Conservation (phyloP, 495 filamentous ascomycete species). For the Articulospora tetracladia region DNA sequence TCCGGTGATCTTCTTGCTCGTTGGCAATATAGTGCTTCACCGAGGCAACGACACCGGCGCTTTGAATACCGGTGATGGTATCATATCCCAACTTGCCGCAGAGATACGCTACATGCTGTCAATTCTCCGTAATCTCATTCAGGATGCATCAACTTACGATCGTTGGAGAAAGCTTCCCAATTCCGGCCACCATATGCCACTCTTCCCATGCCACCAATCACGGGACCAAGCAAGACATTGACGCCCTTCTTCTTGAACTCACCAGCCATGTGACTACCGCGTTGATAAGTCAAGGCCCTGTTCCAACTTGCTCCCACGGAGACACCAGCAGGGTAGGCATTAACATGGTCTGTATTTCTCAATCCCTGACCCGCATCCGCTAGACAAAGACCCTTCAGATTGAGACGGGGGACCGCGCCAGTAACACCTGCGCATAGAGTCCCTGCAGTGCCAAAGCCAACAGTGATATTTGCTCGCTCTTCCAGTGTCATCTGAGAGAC, state of each 20-base stretch:
- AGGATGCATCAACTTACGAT: background rate
- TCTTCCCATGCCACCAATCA: conserved; percentile 53
- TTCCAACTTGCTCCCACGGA: conserved; percentile 51
- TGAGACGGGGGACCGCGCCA: conserved; percentile 43
- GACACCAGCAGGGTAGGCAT: conserved; percentile 27
- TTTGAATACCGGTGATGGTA: conserved; percentile 47
- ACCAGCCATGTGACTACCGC: conserved; percentile 48
- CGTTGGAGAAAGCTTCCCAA: conserved; percentile 40
- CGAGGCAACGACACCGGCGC: conserved; percentile 47
- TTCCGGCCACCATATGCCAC: conserved; percentile 50
- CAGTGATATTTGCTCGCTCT: conserved; percentile 40
- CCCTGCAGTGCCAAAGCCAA: background rate
- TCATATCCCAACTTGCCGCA: conserved; percentile 41
- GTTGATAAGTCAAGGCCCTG: conserved; percentile 41
- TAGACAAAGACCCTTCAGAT: conserved; percentile 59
- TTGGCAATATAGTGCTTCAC: conserved; percentile 59
- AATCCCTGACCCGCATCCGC: conserved; percentile 59
- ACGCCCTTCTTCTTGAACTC: conserved; percentile 62
- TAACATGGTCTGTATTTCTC: conserved; percentile 56
- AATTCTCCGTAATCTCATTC: background rate
- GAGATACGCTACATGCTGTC: conserved; percentile 14
- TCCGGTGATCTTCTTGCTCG: conserved; percentile 65
- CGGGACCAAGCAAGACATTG: conserved; percentile 63
- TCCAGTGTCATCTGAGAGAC: conserved; percentile 54
- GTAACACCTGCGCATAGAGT: conserved; percentile 20